Percentiles rank a stretch among this genome's conserved stretches.
Evolutionary conservation across 1,139 yeast species (phyloP).

Genomic region (Yamadazyma atlantica): DNA sequence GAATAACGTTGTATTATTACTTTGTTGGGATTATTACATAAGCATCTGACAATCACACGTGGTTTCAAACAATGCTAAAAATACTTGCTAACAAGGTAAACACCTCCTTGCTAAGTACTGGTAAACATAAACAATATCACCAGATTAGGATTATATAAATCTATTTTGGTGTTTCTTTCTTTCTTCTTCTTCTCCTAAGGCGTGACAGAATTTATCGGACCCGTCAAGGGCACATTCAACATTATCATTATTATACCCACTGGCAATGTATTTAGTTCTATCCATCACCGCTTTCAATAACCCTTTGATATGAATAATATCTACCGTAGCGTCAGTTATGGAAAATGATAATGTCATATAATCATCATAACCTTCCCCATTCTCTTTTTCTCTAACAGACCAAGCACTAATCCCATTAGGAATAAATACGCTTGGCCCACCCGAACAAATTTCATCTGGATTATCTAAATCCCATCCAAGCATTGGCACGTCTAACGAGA

Average conservation of each 20-base stretch:
- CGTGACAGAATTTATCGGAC: constrained; percentile 25
- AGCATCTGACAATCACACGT: too few species aligned
- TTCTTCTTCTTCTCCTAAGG: constrained; percentile 16
- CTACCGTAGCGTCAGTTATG: constrained; percentile 35
- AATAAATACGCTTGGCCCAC: constrained; percentile 26
- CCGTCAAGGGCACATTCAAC: constrained; percentile 30
- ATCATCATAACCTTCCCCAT: constrained; percentile 20
- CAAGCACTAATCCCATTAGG: constrained; percentile 38
- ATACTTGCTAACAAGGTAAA: too few species aligned
- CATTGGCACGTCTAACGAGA: constrained; percentile 38
- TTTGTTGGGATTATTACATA: too few species aligned
- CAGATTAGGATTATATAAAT: not conserved
- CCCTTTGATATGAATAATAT: constrained; percentile 33
- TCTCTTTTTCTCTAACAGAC: constrained; percentile 11
- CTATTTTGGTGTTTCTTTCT: not conserved
- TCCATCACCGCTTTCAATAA: constrained; percentile 26
- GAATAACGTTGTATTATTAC: too few species aligned
- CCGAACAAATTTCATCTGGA: constrained; percentile 21
- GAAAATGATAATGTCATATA: constrained; percentile 33
- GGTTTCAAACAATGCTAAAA: too few species aligned
- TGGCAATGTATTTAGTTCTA: constrained; percentile 19
- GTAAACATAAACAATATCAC: not conserved
- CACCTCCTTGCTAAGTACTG: too few species aligned
- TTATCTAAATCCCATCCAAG: constrained; percentile 32
- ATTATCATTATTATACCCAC: constrained; percentile 30